A percentile compares a stretch with the other conserved stretches of the same genome.
Evolutionary conservation across 495 filamentous ascomycete genomes (phyloP).

Genomic region (Xylona heveae): DNA sequence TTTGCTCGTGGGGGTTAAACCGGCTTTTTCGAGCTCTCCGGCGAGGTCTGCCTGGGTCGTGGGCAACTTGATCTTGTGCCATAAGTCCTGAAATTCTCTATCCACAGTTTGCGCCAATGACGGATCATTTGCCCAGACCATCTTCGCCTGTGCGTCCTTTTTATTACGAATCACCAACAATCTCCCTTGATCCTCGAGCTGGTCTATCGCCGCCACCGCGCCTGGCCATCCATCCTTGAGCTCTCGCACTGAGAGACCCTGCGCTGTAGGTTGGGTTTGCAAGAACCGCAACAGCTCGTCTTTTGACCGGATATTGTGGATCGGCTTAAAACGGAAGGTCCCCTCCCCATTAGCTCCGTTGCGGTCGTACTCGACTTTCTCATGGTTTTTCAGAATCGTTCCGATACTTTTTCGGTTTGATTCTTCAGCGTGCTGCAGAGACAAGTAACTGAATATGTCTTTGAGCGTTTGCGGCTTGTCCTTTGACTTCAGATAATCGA

Average conservation of each 20-base stretch:
- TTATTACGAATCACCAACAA: slow-evolving; percentile 73
- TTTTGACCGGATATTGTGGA: slow-evolving; percentile 52
- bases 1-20: slow-evolving; percentile 60
- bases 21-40: slow-evolving; percentile 45
- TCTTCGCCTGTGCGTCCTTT: slow-evolving; percentile 70
- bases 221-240: slow-evolving; percentile 88
- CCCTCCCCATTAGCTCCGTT: slow-evolving; percentile 36
- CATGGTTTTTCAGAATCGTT: slow-evolving; percentile 30
- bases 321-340: slow-evolving; percentile 57
- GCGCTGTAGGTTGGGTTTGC: slow-evolving; percentile 58
- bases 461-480: slow-evolving; percentile 42
- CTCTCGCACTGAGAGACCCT: slow-evolving; percentile 63
- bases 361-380: slow-evolving; percentile 48
- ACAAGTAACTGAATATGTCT: slow-evolving; percentile 60
- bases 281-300: slow-evolving; percentile 60
- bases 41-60: slow-evolving; percentile 52
- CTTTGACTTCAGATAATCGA: slow-evolving; percentile 67
- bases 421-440: slow-evolving; percentile 28
- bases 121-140: slow-evolving; percentile 78
- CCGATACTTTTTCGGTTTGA: slow-evolving; percentile 23
- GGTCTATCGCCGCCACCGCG: slow-evolving; percentile 52
- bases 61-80: slow-evolving; percentile 65
- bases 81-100: slow-evolving; percentile 59
- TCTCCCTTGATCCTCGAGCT: slow-evolving; percentile 56
- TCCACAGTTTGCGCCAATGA: slow-evolving; percentile 56